These are phyloP conservation scores for Fraxinus angustifolia DNA, from an alignment of 305 asterid species.

Conservation along the genomic window DNA sequence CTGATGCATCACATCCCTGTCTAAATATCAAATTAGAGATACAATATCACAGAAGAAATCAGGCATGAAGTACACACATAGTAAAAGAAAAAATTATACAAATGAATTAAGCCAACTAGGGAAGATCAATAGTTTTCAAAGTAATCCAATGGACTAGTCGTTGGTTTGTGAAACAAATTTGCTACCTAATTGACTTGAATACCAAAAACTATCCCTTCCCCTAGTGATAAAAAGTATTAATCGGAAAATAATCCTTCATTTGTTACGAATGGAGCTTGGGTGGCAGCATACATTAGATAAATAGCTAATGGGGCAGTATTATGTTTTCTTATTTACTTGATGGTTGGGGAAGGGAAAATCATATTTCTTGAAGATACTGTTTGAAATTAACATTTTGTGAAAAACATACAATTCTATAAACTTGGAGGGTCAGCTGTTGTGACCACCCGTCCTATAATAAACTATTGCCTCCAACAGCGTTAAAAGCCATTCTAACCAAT, in stretches of 20 bases:
- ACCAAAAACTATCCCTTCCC: background rate
- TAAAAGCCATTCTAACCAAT: background rate
- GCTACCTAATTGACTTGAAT: background rate
- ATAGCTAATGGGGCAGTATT: background rate
- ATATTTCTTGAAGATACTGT: background rate
- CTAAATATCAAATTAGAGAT: slow-evolving; percentile 42
- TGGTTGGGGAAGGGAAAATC: background rate
- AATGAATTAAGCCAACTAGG: background rate
- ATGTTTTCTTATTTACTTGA: background rate
- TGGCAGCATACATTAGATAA: background rate
- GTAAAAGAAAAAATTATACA: background rate
- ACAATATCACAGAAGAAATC: slow-evolving; percentile 26
- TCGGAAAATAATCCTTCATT: background rate
- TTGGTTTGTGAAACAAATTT: background rate
- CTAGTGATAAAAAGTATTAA: background rate
- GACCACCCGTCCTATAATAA: background rate
- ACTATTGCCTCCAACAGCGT: background rate
- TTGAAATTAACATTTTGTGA: background rate
- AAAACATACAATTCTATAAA: background rate
- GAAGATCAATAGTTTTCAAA: background rate
- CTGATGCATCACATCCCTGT: slow-evolving; percentile 89
- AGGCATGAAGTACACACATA: slow-evolving; percentile 14
- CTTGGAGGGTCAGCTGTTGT: background rate
- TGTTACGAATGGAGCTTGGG: background rate
- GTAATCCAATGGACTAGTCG: background rate